Evolutionary conservation across 805 yeast species (phyloP).

Genomic region (Metschnikowia koreensis): DNA sequence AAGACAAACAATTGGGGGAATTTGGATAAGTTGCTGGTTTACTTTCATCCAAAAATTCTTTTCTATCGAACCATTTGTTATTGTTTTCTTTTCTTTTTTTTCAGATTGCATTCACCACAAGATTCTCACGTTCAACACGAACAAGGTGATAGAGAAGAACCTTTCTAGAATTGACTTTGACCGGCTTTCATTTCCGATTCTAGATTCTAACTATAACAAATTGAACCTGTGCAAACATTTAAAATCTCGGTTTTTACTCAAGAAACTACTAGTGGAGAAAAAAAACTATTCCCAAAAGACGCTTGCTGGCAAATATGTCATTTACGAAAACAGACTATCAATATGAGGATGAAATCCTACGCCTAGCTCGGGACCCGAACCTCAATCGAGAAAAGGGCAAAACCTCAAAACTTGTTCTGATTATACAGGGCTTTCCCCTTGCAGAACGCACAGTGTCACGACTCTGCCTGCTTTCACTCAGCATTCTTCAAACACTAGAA

Average conservation of each 20-base stretch:
- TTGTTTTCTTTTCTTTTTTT: background rate
- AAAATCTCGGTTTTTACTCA: no score
- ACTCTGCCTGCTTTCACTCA: slow-evolving; percentile 47
- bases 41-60: no score
- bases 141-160: no score
- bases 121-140: no score
- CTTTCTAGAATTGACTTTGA: no score
- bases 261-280: no score
- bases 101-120: no score
- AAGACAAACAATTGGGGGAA: no score
- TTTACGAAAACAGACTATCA: slow-evolving; percentile 12
- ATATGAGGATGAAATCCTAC: slow-evolving; percentile 50
- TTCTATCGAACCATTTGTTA: no score
- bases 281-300: background rate
- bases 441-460: slow-evolving; percentile 45
- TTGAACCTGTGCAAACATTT: no score
- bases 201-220: no score
- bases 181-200: no score
- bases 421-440: slow-evolving; percentile 44
- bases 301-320: slow-evolving; percentile 5
- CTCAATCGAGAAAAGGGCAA: slow-evolving; percentile 42
- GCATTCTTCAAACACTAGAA: slow-evolving; percentile 50
- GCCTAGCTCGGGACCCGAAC: slow-evolving; percentile 48
- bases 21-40: slow-evolving; percentile 3
- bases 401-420: slow-evolving; percentile 37